Percentiles rank a stretch among this genome's conserved stretches.
phyloP scores from a whole-genome alignment of 768 basidiomycete genomes.

The Auricularia sp. region DNA sequence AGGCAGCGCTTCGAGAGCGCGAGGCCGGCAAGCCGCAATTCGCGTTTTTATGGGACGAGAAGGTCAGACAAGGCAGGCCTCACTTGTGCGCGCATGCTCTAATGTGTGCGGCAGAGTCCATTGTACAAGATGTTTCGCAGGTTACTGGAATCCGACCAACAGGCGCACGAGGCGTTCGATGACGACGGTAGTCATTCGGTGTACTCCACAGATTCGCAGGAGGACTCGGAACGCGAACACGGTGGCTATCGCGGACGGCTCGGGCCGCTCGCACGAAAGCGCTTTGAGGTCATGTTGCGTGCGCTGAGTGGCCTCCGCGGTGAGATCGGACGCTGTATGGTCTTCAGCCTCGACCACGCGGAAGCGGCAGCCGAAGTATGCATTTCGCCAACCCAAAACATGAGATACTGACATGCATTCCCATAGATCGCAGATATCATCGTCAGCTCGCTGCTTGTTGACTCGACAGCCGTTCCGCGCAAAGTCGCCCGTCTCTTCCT shows the following conservation, averaged over 20 bases:
- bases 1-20: slow-evolving; percentile 58
- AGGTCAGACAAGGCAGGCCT: slow-evolving; percentile 21
- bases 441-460: slow-evolving; percentile 76
- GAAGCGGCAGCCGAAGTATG: slow-evolving; percentile 87
- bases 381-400: background rate
- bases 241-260: slow-evolving; percentile 57
- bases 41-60: slow-evolving; percentile 47
- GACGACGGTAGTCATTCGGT: slow-evolving; percentile 68
- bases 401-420: slow-evolving; percentile 1
- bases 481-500: slow-evolving; percentile 92
- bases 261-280: slow-evolving; percentile 65
- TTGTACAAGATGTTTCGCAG: slow-evolving; percentile 62
- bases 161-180: slow-evolving; percentile 60
- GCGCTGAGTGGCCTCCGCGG: slow-evolving; percentile 76
- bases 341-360: slow-evolving; percentile 93
- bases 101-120: slow-evolving; percentile 40
- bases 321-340: slow-evolving; percentile 90
- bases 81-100: slow-evolving; percentile 18
- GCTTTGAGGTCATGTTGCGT: slow-evolving; percentile 88
- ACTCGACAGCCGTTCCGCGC: slow-evolving; percentile 91
- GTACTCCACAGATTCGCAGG: slow-evolving; percentile 87
- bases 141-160: slow-evolving; percentile 46
- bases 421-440: slow-evolving; percentile 81
- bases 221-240: slow-evolving; percentile 85
- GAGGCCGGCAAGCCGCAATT: slow-evolving; percentile 79